phyloP scores from a whole-genome alignment of 768 basidiomycete genomes.

The Rhizopogon rudus region DNA sequence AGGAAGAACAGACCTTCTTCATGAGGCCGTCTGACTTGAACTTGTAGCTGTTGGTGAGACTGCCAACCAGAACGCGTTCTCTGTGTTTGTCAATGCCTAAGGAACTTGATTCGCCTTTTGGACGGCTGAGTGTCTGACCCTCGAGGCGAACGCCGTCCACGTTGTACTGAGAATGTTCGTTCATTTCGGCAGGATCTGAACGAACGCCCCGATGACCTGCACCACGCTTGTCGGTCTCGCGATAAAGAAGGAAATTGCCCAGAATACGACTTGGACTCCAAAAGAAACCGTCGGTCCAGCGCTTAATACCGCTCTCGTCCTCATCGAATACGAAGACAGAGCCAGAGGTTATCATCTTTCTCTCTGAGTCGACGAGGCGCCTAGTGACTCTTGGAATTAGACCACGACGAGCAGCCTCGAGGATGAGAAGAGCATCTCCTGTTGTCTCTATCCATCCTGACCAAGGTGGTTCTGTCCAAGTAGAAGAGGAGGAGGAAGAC shows the following conservation, averaged over 20 bases:
- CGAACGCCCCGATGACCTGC: constrained; percentile 55
- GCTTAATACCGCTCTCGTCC: constrained; percentile 94
- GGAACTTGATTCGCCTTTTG: constrained; percentile 47
- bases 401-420: constrained; percentile 88
- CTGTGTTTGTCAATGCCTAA: constrained; percentile 60
- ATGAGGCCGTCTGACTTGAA: constrained; percentile 92
- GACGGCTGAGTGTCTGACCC: constrained; percentile 55
- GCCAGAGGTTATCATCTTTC: constrained; percentile 89
- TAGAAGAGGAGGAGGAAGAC: constrained; percentile 33
- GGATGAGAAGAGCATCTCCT: constrained; percentile 91
- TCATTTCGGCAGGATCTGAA: constrained; percentile 33
- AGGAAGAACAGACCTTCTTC: constrained; percentile 74
- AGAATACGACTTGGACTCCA: constrained; percentile 93
- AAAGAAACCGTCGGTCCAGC: constrained; percentile 97
- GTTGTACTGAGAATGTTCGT: constrained; percentile 34
- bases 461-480: constrained; percentile 90
- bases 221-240: constrained; percentile 85
- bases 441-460: constrained; percentile 95
- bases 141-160: constrained; percentile 25
- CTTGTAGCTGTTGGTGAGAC: constrained; percentile 88
- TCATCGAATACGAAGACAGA: constrained; percentile 98
- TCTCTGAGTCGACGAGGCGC: constrained; percentile 86
- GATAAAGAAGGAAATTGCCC: constrained; percentile 93
- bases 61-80: constrained; percentile 83
- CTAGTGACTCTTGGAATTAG: constrained; percentile 91